Evolutionary conservation across 31 red algal genomes (phyloP).

Genomic region (Asparagopsis taxiformis): DNA sequence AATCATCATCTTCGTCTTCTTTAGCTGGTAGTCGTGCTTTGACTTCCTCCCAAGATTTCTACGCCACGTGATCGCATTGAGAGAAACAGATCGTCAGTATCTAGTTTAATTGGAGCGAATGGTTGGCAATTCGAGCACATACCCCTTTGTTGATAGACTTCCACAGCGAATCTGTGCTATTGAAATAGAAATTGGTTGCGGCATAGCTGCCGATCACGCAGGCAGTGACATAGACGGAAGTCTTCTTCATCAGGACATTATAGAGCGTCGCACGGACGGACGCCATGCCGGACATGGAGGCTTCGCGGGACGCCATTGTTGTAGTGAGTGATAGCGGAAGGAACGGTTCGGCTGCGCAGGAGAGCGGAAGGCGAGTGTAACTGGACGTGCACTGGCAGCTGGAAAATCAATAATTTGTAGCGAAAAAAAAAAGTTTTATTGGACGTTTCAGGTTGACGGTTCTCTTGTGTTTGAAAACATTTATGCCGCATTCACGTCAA

Average conservation of each 20-base stretch:
- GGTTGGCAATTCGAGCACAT: too few species aligned
- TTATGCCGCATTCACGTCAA: too few species aligned
- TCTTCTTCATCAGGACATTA: conserved; percentile 70
- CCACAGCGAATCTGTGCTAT: conserved; percentile 77
- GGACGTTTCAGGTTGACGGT: too few species aligned
- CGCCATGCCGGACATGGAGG: conserved; percentile 57
- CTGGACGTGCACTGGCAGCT: background rate
- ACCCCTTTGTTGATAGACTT: conserved; percentile 73
- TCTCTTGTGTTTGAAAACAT: too few species aligned
- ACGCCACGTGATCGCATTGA: background rate
- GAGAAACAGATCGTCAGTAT: conserved; percentile 1
- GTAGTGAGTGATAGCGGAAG: background rate
- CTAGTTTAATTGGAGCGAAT: too few species aligned
- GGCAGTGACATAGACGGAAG: conserved; percentile 73
- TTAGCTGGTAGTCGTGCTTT: conserved; percentile 35
- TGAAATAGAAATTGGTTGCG: conserved; percentile 42
- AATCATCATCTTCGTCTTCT: conserved; percentile 57
- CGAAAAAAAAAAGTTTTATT: too few species aligned
- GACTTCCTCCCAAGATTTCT: conserved; percentile 72
- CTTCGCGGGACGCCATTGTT: conserved; percentile 65
- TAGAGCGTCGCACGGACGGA: conserved; percentile 70
- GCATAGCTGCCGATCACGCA: conserved; percentile 64
- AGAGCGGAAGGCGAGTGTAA: background rate
- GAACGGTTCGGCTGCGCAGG: too few species aligned
- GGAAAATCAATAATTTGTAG: too few species aligned